Conservation (phyloP, 164 flowering plant genomes). For the Nymphaea thermarum region DNA sequence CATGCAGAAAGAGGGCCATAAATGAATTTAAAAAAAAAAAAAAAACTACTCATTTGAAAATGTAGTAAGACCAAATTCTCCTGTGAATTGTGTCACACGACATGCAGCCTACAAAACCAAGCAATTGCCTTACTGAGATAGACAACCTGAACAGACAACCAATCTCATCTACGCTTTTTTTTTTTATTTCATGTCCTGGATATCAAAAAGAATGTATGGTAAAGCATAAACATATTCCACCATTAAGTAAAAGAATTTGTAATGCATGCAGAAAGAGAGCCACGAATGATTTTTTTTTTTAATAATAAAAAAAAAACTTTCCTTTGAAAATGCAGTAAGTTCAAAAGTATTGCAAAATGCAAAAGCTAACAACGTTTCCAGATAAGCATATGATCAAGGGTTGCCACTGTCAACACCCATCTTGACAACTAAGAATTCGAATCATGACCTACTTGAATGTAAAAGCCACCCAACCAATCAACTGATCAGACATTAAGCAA, state of each 20-base stretch:
- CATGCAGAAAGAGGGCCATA: background rate
- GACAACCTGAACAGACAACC: too few relatives aligned
- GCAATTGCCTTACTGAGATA: too few relatives aligned
- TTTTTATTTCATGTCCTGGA: background rate
- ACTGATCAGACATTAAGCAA: too few relatives aligned
- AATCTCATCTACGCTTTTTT: too few relatives aligned
- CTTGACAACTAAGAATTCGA: too few relatives aligned
- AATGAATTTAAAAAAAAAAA: too few relatives aligned
- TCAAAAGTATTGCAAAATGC: slow-evolving; percentile 15
- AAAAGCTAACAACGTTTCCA: too few relatives aligned
- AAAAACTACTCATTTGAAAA: slow-evolving; percentile 42
- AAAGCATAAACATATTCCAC: background rate
- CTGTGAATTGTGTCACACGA: slow-evolving; percentile 20
- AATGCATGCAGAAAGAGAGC: background rate
- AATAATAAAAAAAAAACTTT: slow-evolving; percentile 16
- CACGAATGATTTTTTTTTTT: background rate
- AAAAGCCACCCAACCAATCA: too few relatives aligned
- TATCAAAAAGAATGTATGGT: background rate
- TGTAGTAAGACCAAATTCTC: slow-evolving; percentile 50
- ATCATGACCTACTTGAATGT: too few relatives aligned
- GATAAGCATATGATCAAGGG: too few relatives aligned
- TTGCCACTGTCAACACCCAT: too few relatives aligned
- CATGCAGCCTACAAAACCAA: slow-evolving; percentile 14
- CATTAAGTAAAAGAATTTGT: too few relatives aligned
- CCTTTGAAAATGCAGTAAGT: slow-evolving; percentile 44